Conservation (phyloP, 2,329 filamentous ascomycete genomes). For the Beauveria brongniartii region DNA sequence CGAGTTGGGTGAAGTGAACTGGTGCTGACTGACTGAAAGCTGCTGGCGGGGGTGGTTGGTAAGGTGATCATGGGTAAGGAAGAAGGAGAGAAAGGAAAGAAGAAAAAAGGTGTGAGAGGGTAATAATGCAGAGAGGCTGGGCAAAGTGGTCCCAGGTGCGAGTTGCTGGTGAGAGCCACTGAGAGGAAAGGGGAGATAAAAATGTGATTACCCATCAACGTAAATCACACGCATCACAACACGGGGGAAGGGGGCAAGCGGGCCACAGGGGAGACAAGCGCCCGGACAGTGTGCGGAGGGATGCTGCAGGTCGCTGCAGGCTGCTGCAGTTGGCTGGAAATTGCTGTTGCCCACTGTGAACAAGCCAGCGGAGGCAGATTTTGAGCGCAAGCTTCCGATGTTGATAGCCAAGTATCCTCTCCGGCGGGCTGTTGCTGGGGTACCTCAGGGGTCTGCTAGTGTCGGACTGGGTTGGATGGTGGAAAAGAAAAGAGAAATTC, state of each 20-base stretch:
- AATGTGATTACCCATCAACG: neutral
- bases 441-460: constrained; percentile 32
- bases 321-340: neutral
- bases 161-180: neutral
- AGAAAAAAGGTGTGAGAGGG: constrained; percentile 5
- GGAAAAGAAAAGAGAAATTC: constrained; percentile 33
- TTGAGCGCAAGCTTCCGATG: too few species aligned
- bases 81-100: neutral
- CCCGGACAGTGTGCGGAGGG: neutral
- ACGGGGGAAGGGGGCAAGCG: neutral
- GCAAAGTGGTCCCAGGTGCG: neutral
- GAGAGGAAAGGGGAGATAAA: neutral
- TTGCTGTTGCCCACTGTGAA: neutral
- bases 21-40: neutral
- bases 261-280: neutral
- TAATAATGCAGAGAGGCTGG: constrained; percentile 9
- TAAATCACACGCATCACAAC: neutral
- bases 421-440: constrained; percentile 22
- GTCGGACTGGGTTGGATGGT: constrained; percentile 25
- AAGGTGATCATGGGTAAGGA: constrained; percentile 4
- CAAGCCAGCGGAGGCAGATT: neutral
- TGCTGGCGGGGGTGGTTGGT: constrained; percentile 7
- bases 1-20: neutral
- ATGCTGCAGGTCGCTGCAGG: neutral
- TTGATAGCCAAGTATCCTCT: constrained; percentile 4